Evolutionary conservation across 2,329 filamentous ascomycete species (phyloP).

Genomic region (Fusarium solani-melongenae): DNA sequence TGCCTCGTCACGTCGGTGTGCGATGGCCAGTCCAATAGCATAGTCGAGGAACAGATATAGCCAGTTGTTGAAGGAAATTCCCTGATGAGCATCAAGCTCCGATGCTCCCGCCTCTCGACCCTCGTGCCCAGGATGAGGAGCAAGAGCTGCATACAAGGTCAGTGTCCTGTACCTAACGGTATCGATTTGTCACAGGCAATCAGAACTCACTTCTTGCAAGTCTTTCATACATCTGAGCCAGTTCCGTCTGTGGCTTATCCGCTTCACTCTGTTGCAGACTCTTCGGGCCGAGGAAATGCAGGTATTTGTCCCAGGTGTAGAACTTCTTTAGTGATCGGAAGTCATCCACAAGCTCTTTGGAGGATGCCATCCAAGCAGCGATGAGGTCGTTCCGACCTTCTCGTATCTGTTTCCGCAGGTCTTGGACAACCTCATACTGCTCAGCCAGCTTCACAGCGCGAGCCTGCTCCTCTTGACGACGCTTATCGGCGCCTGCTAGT

Average conservation of each 20-base stretch:
- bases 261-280: constrained; percentile 33
- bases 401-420: constrained; percentile 55
- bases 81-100: constrained; percentile 69
- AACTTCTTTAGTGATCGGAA: constrained; percentile 73
- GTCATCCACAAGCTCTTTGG: constrained; percentile 69
- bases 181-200: neutral
- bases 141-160: constrained; percentile 45
- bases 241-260: constrained; percentile 53
- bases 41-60: constrained; percentile 91
- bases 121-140: constrained; percentile 43
- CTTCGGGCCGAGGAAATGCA: constrained; percentile 63
- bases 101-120: constrained; percentile 41
- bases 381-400: constrained; percentile 57
- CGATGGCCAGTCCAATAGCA: constrained; percentile 78
- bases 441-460: constrained; percentile 52
- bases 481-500: constrained; percentile 57
- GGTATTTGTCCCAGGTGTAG: constrained; percentile 74
- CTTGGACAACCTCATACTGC: constrained; percentile 58
- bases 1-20: constrained; percentile 74
- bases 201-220: constrained; percentile 62
- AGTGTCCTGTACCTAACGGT: neutral
- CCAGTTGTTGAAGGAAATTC: constrained; percentile 86
- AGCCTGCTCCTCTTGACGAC: constrained; percentile 57
- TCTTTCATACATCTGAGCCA: constrained; percentile 67
- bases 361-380: constrained; percentile 67